phyloP scores from a whole-genome alignment of 129 eudicot species.

The Ambrosia trifida region DNA sequence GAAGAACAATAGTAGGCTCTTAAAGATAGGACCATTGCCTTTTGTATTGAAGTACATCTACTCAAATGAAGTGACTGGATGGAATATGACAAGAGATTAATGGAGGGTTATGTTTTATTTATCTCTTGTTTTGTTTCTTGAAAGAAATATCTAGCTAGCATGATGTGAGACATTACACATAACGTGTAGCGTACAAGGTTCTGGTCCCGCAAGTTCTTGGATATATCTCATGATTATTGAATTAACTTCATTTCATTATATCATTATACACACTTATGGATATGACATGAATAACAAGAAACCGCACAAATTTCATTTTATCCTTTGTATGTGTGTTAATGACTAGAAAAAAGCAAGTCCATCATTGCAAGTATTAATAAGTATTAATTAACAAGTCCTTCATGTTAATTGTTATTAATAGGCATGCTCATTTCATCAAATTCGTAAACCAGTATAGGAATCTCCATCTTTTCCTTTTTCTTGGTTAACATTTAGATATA shows the following conservation, averaged over 20 bases:
- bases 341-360: neutral
- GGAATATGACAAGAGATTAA: constrained; percentile 28
- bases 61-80: constrained; percentile 15
- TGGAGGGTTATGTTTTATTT: constrained; percentile 20
- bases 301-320: too few relatives aligned
- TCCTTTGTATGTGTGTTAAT: neutral
- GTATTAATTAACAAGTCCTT: too few relatives aligned
- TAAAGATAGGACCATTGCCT: constrained; percentile 21
- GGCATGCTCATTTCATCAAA: too few relatives aligned
- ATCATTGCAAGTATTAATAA: too few relatives aligned
- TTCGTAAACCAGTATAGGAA: too few relatives aligned
- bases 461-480: too few relatives aligned
- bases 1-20: neutral
- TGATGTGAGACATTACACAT: neutral
- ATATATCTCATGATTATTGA: constrained; percentile 25
- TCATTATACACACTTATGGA: neutral
- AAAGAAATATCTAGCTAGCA: constrained; percentile 28
- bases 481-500: too few relatives aligned
- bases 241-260: neutral
- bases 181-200: neutral
- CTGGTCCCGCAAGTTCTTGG: constrained; percentile 25
- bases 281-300: too few relatives aligned
- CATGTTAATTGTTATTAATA: too few relatives aligned
- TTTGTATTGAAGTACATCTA: constrained; percentile 16
- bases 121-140: constrained; percentile 5